Base-by-base conservation (phyloP, 2,329 filamentous ascomycete genomes). In the Curvularia verruculosa region DNA sequence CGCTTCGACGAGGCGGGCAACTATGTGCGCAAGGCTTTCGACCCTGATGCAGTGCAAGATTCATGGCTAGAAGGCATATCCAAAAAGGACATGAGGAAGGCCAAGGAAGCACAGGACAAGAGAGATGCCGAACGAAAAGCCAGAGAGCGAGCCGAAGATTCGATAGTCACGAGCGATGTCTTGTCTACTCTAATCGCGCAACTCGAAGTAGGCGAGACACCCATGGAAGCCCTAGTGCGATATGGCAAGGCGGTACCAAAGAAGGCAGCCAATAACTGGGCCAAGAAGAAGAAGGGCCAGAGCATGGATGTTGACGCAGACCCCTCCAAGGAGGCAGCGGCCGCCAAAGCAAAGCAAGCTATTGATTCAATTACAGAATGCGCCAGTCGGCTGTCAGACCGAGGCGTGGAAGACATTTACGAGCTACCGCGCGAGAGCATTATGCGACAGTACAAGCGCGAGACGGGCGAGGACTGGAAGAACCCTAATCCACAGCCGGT, bases 1-100 rank as follows among this genome's bases (percentile, higher is more conserved):
- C 85, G 87, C 10, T 99, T 97, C 69, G 95, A 99, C 73, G 90
- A 95, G 66, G 81, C 88, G 1, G 94, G 94, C 9, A 99, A 98
- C 75, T 99, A 88, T 74, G 87, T 99, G 43, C 87, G 95, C 54
- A 96, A 96, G 76, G 93, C 93, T 0, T 85, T 80, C 8, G 95
- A 99, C 68, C 91, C 92, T 0, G 92, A 98, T 66, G 91, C 93
- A 0, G 86, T 90, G 23, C 92, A 99, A 75, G 95, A 99, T 78
- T 85, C 85, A 29, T 99, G 95, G 95, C 79, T 99, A 19, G 90
- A 96, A 43, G 95, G 95, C 0, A 81, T 97, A 19, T 95, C 89
- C 65, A 97, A 96, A 75, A 96, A 94, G 76, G 92, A 97, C 56
- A 96, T 98, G 83, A 90, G 87, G 72, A 88, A 86, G 61, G 95